Base-by-base conservation (phyloP, 306 rosid genomes). In the Pterocarpus macrocarpus region DNA sequence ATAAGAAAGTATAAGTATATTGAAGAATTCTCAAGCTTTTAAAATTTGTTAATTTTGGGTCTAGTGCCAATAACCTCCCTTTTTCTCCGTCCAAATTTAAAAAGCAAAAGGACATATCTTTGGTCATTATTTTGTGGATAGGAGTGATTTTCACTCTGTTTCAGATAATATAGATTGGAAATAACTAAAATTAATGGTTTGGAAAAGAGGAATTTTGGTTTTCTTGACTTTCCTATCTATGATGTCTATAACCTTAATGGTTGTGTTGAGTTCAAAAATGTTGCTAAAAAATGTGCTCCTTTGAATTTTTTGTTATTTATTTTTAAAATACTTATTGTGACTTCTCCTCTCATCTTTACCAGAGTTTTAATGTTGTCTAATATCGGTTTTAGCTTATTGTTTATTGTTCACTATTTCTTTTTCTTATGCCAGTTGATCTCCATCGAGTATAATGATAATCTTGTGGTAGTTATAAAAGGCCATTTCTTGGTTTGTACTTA, bases 1-100 rank as follows among this genome's bases (percentile, higher is more conserved):
- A 7, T 30, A 71, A 53, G 59, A 63, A 65, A 57, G 47, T 39
- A 63, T 82, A 80, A 76, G 75, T 67, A 35, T 30, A 72, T 81
- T 34, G 33, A 7, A 9, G 15, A 49, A 22, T 80, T 63, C 47
- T 33, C 69, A 6, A 39, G 11, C 59, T 39, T 80, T 13, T 43
- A 53, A 22, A 63, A 38, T 64, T 70, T 76, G 28, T 32, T 71
- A 34, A 17, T 69, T 52, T 62, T 38, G 4, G 17, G 59, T 62
- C 73, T 33, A 69, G 28, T 16, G 53, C n/a, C 44, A 69, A 38
- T 32, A 41, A 32, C 43, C 30, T 3, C 43, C 57, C 43, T 47
- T 22, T 35, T 8, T 65, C 17, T 39, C 59, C 49, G 22, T 50
- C 58, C 7, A 73, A 64, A 33, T 49, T 3, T 15, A 36, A 49